phyloP scores from a whole-genome alignment of 495 filamentous ascomycete genomes.

The Pseudoneurospora amorphoporcata region DNA sequence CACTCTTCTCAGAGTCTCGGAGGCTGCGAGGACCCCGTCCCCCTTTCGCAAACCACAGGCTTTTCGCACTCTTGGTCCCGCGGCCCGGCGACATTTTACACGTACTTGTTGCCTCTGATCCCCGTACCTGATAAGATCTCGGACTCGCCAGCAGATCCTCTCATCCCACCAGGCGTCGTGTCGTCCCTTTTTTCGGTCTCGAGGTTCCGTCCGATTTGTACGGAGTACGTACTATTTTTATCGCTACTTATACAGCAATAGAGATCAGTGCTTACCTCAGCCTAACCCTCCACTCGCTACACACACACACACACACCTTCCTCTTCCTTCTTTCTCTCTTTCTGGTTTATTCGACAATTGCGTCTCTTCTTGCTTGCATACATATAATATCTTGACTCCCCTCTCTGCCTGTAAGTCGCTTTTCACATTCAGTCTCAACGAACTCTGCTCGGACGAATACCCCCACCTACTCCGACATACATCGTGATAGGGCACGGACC shows the following conservation, averaged over 20 bases:
- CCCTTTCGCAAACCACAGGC: neutral
- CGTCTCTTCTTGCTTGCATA: neutral
- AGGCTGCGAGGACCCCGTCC: constrained; percentile 12
- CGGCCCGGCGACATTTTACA: neutral
- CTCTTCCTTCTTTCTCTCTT: neutral
- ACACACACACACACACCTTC: neutral
- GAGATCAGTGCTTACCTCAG: neutral
- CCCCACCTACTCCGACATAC: neutral
- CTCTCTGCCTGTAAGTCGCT: neutral
- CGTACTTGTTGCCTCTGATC: neutral
- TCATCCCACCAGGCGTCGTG: neutral
- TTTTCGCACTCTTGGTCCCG: neutral
- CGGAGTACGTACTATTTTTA: neutral
- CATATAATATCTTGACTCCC: neutral
- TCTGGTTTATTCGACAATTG: neutral
- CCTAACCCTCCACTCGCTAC: neutral
- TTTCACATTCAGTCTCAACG: neutral
- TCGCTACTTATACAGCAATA: neutral
- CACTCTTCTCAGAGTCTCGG: constrained; percentile 7
- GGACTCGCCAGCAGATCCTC: neutral
- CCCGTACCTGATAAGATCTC: neutral
- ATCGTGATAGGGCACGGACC: neutral
- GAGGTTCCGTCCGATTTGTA: neutral
- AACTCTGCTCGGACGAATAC: neutral
- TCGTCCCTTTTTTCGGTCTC: neutral